phyloP scores from a whole-genome alignment of 1,284 basidiomycete genomes.

The Cutaneotrichosporon cavernicola region DNA sequence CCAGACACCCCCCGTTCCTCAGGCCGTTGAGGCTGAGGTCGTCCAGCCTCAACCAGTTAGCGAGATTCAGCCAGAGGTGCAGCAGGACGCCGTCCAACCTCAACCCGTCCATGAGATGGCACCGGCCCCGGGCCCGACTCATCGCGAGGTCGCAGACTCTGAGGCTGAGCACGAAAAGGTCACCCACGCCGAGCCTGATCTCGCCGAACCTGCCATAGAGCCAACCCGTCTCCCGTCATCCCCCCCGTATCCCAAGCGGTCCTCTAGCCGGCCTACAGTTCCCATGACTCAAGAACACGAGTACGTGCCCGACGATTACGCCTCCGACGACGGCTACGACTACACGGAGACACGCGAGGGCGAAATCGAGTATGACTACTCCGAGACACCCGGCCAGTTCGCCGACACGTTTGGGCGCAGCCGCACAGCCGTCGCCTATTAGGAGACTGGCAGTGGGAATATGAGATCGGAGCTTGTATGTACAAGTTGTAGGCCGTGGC shows the following conservation, averaged over 20 bases:
- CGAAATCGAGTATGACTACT: slow-evolving; percentile 1
- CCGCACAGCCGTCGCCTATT: neutral
- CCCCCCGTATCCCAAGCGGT: neutral
- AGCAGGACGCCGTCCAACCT: neutral
- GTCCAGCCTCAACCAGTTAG: neutral
- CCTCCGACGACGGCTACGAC: neutral
- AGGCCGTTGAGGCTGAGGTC: neutral
- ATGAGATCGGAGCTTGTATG: neutral
- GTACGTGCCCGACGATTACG: neutral
- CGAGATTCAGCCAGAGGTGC: too few species aligned
- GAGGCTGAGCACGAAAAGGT: neutral
- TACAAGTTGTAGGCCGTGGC: neutral
- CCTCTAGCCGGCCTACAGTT: neutral
- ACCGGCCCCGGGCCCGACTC: neutral
- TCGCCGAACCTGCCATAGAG: neutral
- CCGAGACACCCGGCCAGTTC: neutral
- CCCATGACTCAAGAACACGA: neutral
- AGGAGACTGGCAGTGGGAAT: neutral
- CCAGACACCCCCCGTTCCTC: neutral
- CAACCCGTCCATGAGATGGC: neutral
- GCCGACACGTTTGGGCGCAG: neutral
- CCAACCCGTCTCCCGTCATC: neutral
- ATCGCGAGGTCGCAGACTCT: neutral
- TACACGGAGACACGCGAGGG: neutral
- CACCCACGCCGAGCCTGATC: neutral